phyloP scores from a whole-genome alignment of 306 rosid species.

The Gastrolobium villosum region DNA sequence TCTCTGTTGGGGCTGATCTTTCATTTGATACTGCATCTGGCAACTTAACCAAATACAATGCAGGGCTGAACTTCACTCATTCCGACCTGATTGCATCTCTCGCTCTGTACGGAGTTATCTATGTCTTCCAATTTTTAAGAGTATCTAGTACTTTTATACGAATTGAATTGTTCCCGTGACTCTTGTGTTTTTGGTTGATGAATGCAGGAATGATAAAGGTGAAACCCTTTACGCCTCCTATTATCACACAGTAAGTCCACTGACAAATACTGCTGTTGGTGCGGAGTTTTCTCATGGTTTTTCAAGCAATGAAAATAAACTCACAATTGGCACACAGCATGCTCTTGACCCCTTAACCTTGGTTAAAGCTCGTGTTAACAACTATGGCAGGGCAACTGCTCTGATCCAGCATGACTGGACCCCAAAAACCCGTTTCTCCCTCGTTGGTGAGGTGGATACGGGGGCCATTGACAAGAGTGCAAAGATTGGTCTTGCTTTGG shows the following conservation, averaged over 20 bases:
- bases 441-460: constrained; percentile 91
- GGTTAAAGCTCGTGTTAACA: constrained; percentile 93
- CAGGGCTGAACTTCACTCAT: constrained; percentile 78
- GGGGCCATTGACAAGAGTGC: constrained; percentile 91
- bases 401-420: constrained; percentile 92
- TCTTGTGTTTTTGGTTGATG: constrained; percentile 7
- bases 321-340: constrained; percentile 87
- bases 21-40: constrained; percentile 92
- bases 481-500: constrained; percentile 90
- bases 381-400: constrained; percentile 81
- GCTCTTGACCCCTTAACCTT: constrained; percentile 86
- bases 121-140: not conserved
- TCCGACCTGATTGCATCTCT: constrained; percentile 87
- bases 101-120: constrained; percentile 55
- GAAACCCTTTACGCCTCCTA: constrained; percentile 84
- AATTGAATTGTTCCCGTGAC: constrained; percentile 13
- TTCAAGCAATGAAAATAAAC: constrained; percentile 74
- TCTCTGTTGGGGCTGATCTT: constrained; percentile 84
- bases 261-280: constrained; percentile 90
- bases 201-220: constrained; percentile 78
- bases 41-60: constrained; percentile 77
- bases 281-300: constrained; percentile 89
- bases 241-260: constrained; percentile 80
- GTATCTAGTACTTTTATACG: not conserved
- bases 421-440: constrained; percentile 78